A percentile compares a stretch with the other conserved stretches of the same genome.
Conservation (phyloP, 2,329 filamentous ascomycete genomes). For the Fusarium tuaranense region DNA sequence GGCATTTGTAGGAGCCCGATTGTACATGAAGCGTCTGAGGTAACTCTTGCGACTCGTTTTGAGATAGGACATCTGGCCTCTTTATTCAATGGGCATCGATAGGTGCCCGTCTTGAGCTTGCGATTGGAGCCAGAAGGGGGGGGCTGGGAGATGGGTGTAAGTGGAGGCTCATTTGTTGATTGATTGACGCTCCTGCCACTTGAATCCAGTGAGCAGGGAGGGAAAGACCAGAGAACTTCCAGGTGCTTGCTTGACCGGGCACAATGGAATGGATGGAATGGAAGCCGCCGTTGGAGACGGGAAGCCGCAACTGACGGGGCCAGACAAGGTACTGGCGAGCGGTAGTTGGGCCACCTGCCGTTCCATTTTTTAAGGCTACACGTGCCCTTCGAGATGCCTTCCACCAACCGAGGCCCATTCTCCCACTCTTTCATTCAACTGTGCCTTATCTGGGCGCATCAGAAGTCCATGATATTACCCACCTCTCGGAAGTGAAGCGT, state of each 20-base stretch:
- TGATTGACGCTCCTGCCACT: neutral
- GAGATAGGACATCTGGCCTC: neutral
- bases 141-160: neutral
- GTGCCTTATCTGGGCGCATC: neutral
- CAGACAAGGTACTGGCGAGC: constrained; percentile 6
- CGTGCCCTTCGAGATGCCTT: neutral
- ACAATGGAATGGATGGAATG: neutral
- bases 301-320: constrained; percentile 15
- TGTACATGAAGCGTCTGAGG: neutral
- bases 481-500: neutral
- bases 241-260: neutral
- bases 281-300: neutral
- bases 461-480: neutral
- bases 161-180: neutral
- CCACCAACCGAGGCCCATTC: neutral
- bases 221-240: neutral
- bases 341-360: neutral
- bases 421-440: neutral
- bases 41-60: neutral
- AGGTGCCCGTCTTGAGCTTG: neutral
- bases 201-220: neutral
- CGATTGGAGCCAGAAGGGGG: neutral
- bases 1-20: neutral
- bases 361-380: neutral
- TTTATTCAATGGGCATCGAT: neutral